Evolutionary conservation across 2,329 filamentous ascomycete species (phyloP), one percentile per base, ranked within the genome.

Genomic region (Penicillium sp.): DNA sequence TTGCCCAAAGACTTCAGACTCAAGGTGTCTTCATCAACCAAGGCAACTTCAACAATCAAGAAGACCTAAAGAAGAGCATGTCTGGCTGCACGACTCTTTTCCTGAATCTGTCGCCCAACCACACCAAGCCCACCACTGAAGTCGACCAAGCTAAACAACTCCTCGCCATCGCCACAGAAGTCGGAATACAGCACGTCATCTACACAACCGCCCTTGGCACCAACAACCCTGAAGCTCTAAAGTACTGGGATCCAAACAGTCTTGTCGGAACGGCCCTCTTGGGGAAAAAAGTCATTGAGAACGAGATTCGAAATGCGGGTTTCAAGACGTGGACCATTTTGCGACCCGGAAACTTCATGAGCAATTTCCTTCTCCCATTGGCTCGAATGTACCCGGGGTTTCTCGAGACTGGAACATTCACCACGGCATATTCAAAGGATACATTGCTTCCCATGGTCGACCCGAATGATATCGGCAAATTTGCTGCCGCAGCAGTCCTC

Each of bases 291-390:
- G 65, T 66, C 1, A 74, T 82, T 22, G 82, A 85, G 60, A 59
- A 71, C 1, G 69, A 70, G 19, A 66, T 81, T 4, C 69, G 74
- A 19, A 55, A 63, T 9, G 66, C 70, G 1, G 75, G 75, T 2
- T 78, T 82, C 58, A 60, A 75, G 14, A 61, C 67, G 7, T 84
- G 79, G 77, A 83, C 82, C 0, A 75, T 85, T 22, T 66, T 85
- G 2, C 79, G 81, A 2, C 81, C 81, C 0, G 80, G 78, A 1
- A 78, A 75, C 63, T 85, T 85, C 72, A 82, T 83, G 78, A 73
- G 76, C 19, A 85, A 85, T 64, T 80, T 79, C 60, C 50, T 83
- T 4, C 57, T 69, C 4, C 81, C 81, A 3, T 69, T 77, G 11
- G 75, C 77, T 1, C 54, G 52, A 9, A 73, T 78, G 70, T 81